Evolutionary conservation across 2,329 filamentous ascomycete species (phyloP), one percentile per base, ranked within the genome.

Genomic region (Leptoxyphium fumago): DNA sequence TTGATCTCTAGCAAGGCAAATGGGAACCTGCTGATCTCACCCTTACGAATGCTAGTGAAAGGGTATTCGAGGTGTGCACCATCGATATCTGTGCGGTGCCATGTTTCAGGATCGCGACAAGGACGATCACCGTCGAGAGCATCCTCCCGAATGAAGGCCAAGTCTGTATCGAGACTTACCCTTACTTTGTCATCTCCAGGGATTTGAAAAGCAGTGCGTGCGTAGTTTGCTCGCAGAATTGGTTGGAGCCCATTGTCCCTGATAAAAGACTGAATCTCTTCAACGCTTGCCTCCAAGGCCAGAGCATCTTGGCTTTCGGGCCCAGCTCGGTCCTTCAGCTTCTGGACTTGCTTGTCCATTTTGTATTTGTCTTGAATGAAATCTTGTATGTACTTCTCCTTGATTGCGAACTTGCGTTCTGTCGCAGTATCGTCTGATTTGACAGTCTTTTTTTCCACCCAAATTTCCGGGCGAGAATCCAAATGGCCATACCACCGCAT

Each of bases 1-100:
- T 95, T 95, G 65, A 98, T 88, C 64, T 98, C 91, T 14, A 98
- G 72, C 7, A 96, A 69, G 2, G 87, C 87, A 55, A 85, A 91
- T 2, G 89, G 89, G 61, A 98, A 98, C 47, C 83, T 80, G 39
- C 80, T 84, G 18, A 95, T 81, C 61, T 98, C 91, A 55, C 86
- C 89, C 62, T 89, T 86, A 57, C 88, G 84, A 59, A 96, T 82
- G 46, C 80, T 76, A 43, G 74, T 75, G 70, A 94, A 98, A 0
- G 91, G 91, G 55, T 85, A 96, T 39, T 82, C 76, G 75, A 95
- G 83, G 53, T 77, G 76, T 48, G 71, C 73, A 52, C 81, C 78
- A 59, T 98, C 91, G 54, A 98, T 88, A 55, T 98, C 91, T 17
- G 73, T 72, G 43, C 91, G 80, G 62, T 96, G 91, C 91, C 91